These are phyloP conservation scores for Cytospora leucostoma DNA, from an alignment of 2,329 filamentous ascomycete genomes.

Conservation along the genomic window DNA sequence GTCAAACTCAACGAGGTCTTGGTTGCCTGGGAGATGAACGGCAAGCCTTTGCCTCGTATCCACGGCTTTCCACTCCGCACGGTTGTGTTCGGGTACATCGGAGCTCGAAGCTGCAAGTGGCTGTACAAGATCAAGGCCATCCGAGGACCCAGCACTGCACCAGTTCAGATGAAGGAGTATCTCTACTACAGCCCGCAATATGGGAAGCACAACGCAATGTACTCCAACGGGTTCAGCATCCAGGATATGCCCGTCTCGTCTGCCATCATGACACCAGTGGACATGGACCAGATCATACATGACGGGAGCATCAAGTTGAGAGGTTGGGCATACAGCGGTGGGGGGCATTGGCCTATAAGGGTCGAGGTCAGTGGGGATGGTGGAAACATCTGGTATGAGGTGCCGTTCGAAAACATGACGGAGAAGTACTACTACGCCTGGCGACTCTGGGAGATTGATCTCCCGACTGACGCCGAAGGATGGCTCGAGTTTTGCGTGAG, in stretches of 20 bases:
- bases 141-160: slow-evolving; percentile 54
- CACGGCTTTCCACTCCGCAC: slow-evolving; percentile 66
- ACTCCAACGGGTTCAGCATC: slow-evolving; percentile 64
- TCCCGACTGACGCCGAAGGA: slow-evolving; percentile 63
- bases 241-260: slow-evolving; percentile 72
- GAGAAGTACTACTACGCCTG: slow-evolving; percentile 65
- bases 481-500: slow-evolving; percentile 61
- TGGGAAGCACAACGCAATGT: slow-evolving; percentile 65
- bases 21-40: slow-evolving; percentile 73
- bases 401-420: slow-evolving; percentile 60
- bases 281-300: slow-evolving; percentile 63
- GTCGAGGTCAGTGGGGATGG: slow-evolving; percentile 67
- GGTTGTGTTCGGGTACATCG: slow-evolving; percentile 67
- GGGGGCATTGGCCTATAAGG: slow-evolving; percentile 60
- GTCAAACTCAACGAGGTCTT: slow-evolving; percentile 68
- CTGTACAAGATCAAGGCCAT: slow-evolving; percentile 65
- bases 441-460: slow-evolving; percentile 63
- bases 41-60: slow-evolving; percentile 61
- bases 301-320: slow-evolving; percentile 58
- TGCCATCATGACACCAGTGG: slow-evolving; percentile 65
- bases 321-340: slow-evolving; percentile 61
- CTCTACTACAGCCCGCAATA: slow-evolving; percentile 69
- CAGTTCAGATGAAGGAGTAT: slow-evolving; percentile 66
- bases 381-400: slow-evolving; percentile 64
- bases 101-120: slow-evolving; percentile 66